Conservation (phyloP, 2,329 filamentous ascomycete genomes). For the Lasiodiplodia theobromae region DNA sequence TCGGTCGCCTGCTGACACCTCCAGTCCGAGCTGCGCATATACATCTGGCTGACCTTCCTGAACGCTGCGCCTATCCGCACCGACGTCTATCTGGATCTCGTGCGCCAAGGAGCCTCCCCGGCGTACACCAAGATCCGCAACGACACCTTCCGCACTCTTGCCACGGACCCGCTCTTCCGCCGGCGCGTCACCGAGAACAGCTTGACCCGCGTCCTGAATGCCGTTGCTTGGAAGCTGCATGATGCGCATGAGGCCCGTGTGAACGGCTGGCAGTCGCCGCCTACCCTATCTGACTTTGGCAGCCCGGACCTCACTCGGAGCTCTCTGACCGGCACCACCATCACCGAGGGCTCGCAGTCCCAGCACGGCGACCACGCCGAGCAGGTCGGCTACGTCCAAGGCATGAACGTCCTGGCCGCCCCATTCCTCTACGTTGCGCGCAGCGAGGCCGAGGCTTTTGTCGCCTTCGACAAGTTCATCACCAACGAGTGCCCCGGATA, state of each 20-base stretch:
- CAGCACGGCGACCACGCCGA: conserved; percentile 42
- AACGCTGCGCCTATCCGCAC: conserved; percentile 85
- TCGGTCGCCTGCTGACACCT: conserved; percentile 22
- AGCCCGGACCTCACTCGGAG: conserved; percentile 50
- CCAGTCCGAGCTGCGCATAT: conserved; percentile 90
- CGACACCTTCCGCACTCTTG: conserved; percentile 95
- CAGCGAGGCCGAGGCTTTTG: conserved; percentile 93
- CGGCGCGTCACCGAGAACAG: conserved; percentile 94
- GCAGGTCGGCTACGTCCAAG: conserved; percentile 93
- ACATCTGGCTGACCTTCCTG: conserved; percentile 94
- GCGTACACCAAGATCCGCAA: conserved; percentile 98
- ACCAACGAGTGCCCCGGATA: conserved; percentile 91
- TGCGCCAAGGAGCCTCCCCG: conserved; percentile 91
- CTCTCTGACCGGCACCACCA: conserved; percentile 33
- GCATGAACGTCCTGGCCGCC: conserved; percentile 97
- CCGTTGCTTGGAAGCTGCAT: conserved; percentile 90
- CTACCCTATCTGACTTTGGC: conserved; percentile 56
- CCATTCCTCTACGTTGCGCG: conserved; percentile 94
- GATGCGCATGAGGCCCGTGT: conserved; percentile 72
- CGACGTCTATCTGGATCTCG: conserved; percentile 85
- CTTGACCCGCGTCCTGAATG: conserved; percentile 91
- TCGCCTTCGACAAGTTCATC: conserved; percentile 86
- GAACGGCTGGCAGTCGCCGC: conserved; percentile 59
- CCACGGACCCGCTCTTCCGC: conserved; percentile 96
- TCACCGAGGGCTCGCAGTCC: conserved; percentile 32